Evolutionary conservation across 352 stramenopile species (phyloP), one percentile per base, ranked within the genome.

Genomic region (Phytophthora aleatoria): DNA sequence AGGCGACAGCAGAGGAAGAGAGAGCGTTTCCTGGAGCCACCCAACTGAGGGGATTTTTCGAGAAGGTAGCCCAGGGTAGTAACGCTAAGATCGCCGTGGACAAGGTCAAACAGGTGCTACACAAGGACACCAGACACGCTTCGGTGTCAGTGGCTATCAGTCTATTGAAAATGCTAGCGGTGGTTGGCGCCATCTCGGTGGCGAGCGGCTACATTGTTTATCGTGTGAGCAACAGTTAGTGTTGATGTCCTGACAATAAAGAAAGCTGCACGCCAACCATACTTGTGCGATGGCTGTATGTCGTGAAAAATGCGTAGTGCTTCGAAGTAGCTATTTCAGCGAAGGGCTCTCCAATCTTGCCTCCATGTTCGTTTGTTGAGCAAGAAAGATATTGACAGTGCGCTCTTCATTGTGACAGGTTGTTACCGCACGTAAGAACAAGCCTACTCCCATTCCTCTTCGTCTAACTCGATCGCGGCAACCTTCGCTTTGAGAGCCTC

Each of bases 361-460:
- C 20, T 20, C 20, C 20, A 20, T 20, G 20, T 20, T 20, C 20
- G 20, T 20, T 20, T 20, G 20, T 20, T 20, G 20, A 20, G 20
- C 20, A 20, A 20, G 20, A 20, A 20, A 20, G 20, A 20, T 20
- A 20, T 20, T 20, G 20, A 20, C 20, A 20, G 20, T 20, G 20
- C 20, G 20, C 20, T 20, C 20, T 20, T 20, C 20, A 20, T 20
- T 20, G 41, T 43, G 12, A 43, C 38, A n/a, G 7, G 10, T 20
- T 43, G 10, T 20, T 43, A 43, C 2, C 38, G 20, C 33, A 38
- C 9, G 7, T 20, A 7, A 7, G 12, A 27, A 41, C 35, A 3
- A 41, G 35, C 28, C 33, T 64, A 60, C 24, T 75, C 47, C 67
- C 67, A 75, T 31, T 75, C 67, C 24, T 75, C 67, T 53, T 69